A percentile compares a stretch with the other conserved stretches of the same genome.
Evolutionary conservation across 2,329 filamentous ascomycete species (phyloP).

Genomic region (Sclerotinia subarctica): DNA sequence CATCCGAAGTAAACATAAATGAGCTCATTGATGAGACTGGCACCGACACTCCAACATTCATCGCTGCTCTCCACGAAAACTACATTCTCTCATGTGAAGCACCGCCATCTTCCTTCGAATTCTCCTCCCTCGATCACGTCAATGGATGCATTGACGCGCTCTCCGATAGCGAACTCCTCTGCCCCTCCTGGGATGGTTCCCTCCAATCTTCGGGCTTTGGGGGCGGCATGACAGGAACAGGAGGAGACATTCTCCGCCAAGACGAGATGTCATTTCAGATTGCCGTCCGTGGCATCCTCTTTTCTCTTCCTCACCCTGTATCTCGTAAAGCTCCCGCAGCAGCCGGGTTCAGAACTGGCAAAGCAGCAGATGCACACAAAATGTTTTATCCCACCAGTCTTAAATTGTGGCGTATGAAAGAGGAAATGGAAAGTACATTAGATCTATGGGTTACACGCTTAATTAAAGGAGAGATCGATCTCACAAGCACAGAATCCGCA

Average conservation of each 20-base stretch:
- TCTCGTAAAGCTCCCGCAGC: conserved; percentile 56
- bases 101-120: conserved; percentile 47
- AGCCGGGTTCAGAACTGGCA: conserved; percentile 32
- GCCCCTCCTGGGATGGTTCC: conserved; percentile 65
- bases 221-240: conserved; percentile 51
- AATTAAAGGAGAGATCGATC: conserved; percentile 51
- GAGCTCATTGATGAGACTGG: conserved; percentile 88
- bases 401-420: conserved; percentile 77
- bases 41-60: conserved; percentile 86
- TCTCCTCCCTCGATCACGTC: conserved; percentile 70
- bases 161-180: conserved; percentile 84
- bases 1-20: conserved; percentile 66
- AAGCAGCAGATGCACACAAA: conserved; percentile 65
- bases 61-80: conserved; percentile 90
- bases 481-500: conserved; percentile 29
- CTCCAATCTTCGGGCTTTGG: conserved; percentile 59
- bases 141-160: conserved; percentile 83
- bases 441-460: conserved; percentile 65
- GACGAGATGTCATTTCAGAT: conserved; percentile 94
- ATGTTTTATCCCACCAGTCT: conserved; percentile 91
- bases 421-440: conserved; percentile 74
- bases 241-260: conserved; percentile 75
- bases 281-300: conserved; percentile 80
- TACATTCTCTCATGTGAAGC: conserved; percentile 79
- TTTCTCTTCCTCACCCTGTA: conserved; percentile 81